These are phyloP conservation scores for Trametopsis cervina DNA, from an alignment of 768 basidiomycete species.

Conservation along the genomic window DNA sequence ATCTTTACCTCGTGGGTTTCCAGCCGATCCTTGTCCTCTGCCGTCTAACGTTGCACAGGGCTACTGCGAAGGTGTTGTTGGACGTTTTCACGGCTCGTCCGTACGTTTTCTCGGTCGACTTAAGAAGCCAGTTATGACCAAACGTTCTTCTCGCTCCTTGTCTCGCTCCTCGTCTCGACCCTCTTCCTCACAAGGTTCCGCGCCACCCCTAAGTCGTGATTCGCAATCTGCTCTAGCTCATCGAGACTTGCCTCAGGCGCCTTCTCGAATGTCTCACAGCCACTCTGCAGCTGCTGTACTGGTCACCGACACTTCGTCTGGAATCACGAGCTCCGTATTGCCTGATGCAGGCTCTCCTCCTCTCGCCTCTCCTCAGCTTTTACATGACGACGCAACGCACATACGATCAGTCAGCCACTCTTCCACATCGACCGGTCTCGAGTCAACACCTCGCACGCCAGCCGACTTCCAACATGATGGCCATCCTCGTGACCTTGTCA, in stretches of 20 bases:
- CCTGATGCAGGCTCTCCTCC: neutral
- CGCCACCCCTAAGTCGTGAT: slow-evolving; percentile 15
- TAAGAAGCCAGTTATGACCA: slow-evolving; percentile 76
- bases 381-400: slow-evolving; percentile 2
- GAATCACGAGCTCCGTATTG: slow-evolving; percentile 1
- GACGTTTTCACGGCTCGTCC: slow-evolving; percentile 54
- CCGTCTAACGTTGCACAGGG: slow-evolving; percentile 40
- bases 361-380: neutral
- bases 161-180: slow-evolving; percentile 19
- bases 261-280: slow-evolving; percentile 6
- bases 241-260: slow-evolving; percentile 5
- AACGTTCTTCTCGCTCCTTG: slow-evolving; percentile 36
- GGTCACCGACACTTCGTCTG: neutral
- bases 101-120: slow-evolving; percentile 70
- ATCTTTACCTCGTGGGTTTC: slow-evolving; percentile 53
- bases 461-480: slow-evolving; percentile 10
- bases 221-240: slow-evolving; percentile 5
- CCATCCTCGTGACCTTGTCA: neutral
- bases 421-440: slow-evolving; percentile 21
- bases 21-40: neutral
- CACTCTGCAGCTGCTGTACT: slow-evolving; percentile 1
- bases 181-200: slow-evolving; percentile 21
- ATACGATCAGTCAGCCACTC: slow-evolving; percentile 21
- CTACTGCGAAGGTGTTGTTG: slow-evolving; percentile 84
- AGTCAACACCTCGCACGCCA: slow-evolving; percentile 20